Conservation (phyloP, 2,329 filamentous ascomycete species). For the Paramyrothecium roridum region DNA sequence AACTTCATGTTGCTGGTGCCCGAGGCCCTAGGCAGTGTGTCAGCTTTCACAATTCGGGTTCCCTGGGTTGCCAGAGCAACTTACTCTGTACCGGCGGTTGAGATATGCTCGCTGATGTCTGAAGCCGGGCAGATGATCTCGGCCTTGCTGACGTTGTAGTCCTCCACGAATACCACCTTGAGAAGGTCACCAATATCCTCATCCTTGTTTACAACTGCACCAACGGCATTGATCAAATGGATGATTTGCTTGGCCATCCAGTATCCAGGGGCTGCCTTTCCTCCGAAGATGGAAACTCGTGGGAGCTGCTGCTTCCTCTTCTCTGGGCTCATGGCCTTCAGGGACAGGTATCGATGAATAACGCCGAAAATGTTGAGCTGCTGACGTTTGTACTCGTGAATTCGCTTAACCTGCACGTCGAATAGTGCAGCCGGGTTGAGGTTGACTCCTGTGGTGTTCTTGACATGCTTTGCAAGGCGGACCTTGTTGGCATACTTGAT, state of each 20-base stretch:
- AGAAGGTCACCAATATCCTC: conserved; percentile 87
- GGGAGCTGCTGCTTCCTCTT: conserved; percentile 84
- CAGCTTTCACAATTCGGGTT: neutral
- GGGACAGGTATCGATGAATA: conserved; percentile 86
- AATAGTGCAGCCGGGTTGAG: conserved; percentile 90
- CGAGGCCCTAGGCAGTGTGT: conserved; percentile 45
- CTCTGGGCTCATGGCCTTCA: conserved; percentile 81
- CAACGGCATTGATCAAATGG: conserved; percentile 91
- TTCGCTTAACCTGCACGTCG: conserved; percentile 97
- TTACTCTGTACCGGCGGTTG: conserved; percentile 89
- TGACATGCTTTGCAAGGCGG: conserved; percentile 86
- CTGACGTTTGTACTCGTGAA: conserved; percentile 98
- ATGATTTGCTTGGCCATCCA: conserved; percentile 99
- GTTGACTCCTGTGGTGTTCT: conserved; percentile 70
- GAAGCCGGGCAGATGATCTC: conserved; percentile 94
- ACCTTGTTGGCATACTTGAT: conserved; percentile 98
- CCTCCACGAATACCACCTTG: conserved; percentile 95
- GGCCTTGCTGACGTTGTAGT: conserved; percentile 99
- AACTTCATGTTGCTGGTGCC: conserved; percentile 99
- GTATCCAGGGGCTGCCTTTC: conserved; percentile 96
- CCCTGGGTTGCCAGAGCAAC: conserved; percentile 17
- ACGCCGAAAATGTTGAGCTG: conserved; percentile 99
- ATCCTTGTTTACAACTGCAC: conserved; percentile 87
- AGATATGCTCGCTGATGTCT: conserved; percentile 97
- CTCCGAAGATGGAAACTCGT: conserved; percentile 93